Evolutionary conservation across 192 early-diverging fungal genomes (phyloP).

Genomic region (Radiomyces spectabilis): DNA sequence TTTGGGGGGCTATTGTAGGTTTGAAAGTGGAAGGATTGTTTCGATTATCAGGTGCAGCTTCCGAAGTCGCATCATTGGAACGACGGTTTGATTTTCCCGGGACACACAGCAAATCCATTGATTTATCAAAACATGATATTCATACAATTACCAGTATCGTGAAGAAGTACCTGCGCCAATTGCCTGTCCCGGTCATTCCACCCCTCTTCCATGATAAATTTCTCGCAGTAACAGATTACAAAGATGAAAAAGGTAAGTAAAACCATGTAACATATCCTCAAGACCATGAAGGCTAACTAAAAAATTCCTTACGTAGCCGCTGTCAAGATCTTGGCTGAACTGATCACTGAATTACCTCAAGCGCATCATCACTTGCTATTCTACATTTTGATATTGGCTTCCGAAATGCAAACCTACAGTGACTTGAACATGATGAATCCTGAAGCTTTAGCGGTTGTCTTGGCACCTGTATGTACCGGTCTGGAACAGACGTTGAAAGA

Average conservation of each 20-base stretch:
- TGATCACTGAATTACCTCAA: conserved; percentile 9
- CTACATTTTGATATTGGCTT: conserved; percentile 14
- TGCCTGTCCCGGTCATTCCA: conserved; percentile 26
- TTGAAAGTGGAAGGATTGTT: conserved; percentile 23
- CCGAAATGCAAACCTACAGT: conserved; percentile 6
- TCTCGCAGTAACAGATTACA: not conserved
- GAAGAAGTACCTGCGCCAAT: conserved; percentile 21
- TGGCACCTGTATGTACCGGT: conserved; percentile 24
- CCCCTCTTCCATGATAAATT: conserved; percentile 11
- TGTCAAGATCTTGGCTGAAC: too few relatives aligned
- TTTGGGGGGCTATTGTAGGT: conserved; percentile 1
- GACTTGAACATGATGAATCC: conserved; percentile 23
- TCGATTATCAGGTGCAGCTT: conserved; percentile 19
- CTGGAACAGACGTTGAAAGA: conserved; percentile 14
- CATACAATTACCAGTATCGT: conserved; percentile 26
- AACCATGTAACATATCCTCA: not conserved
- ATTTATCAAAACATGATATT: conserved; percentile 16
- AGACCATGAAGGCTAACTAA: too few relatives aligned
- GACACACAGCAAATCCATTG: conserved; percentile 15
- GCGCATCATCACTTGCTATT: conserved; percentile 22
- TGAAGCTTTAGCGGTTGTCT: conserved; percentile 24
- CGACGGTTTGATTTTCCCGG: conserved; percentile 11
- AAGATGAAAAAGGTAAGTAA: not conserved
- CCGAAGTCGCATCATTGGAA: conserved; percentile 14
- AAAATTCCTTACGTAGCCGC: too few relatives aligned